phyloP scores from a whole-genome alignment of 768 basidiomycete species.

The Rhodosporidiobolus sp. region DNA sequence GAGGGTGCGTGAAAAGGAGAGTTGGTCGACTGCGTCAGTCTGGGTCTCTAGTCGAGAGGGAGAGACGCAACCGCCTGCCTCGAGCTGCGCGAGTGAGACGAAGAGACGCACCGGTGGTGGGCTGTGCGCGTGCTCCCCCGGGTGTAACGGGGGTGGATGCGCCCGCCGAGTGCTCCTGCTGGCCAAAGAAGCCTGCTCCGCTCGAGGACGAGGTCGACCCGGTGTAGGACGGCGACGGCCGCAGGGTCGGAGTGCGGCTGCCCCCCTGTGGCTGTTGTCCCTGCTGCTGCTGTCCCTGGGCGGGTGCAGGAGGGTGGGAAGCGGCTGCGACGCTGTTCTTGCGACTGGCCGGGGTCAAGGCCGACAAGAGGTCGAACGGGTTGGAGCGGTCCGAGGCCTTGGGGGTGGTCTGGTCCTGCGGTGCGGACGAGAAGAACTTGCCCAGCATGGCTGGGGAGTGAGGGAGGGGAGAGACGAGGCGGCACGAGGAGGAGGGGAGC shows the following conservation, averaged over 20 bases:
- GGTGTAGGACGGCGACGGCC: slow-evolving; percentile 6
- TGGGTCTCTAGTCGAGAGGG: too few species aligned
- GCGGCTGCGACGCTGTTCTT: background rate
- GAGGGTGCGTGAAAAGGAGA: too few species aligned
- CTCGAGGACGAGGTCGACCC: background rate
- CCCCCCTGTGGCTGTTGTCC: background rate
- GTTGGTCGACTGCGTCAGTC: background rate
- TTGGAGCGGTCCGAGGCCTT: slow-evolving; percentile 57
- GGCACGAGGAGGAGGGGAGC: background rate
- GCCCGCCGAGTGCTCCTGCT: slow-evolving; percentile 1
- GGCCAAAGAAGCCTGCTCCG: slow-evolving; percentile 1
- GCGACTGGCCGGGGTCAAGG: slow-evolving; percentile 8
- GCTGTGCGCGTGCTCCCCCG: slow-evolving; percentile 2
- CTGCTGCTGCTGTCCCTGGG: background rate
- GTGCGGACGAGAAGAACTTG: slow-evolving; percentile 56
- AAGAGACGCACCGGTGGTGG: slow-evolving; percentile 30
- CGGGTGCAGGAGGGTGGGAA: background rate
- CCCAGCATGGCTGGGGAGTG: slow-evolving; percentile 54
- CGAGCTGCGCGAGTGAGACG: too few species aligned
- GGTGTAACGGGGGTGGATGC: slow-evolving; percentile 12
- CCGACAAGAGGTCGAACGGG: slow-evolving; percentile 59
- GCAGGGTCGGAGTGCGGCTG: slow-evolving; percentile 6
- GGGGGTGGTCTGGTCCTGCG: slow-evolving; percentile 61
- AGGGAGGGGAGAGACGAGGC: background rate
- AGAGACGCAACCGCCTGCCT: too few species aligned